These are phyloP conservation scores for Xeromyces bisporus DNA, from an alignment of 495 filamentous ascomycete species.

Conservation along the genomic window DNA sequence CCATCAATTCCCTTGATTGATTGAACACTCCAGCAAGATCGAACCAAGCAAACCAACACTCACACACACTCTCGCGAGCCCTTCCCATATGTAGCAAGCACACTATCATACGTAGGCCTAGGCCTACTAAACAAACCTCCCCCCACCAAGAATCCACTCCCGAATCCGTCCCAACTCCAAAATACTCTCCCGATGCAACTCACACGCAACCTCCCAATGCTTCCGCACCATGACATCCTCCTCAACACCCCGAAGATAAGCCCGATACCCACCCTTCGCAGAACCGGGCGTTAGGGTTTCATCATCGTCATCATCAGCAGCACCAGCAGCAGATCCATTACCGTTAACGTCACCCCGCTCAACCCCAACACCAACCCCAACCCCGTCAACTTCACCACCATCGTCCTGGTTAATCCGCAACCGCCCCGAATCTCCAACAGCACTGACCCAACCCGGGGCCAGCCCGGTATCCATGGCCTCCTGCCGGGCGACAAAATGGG, in stretches of 20 bases:
- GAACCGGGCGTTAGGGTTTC: constrained; percentile 14
- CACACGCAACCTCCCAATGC: constrained; percentile 47
- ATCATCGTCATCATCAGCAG: constrained; percentile 9
- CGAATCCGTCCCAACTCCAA: constrained; percentile 39
- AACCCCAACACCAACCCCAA: too few relatives aligned
- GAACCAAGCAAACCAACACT: too few relatives aligned
- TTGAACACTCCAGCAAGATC: too few relatives aligned
- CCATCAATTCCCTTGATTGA: too few relatives aligned
- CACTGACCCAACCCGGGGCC: constrained; percentile 37
- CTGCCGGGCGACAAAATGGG: constrained; percentile 51
- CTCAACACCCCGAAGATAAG: constrained; percentile 43
- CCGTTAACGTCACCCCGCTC: constrained; percentile 2
- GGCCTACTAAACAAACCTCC: constrained; percentile 13
- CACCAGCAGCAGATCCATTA: constrained; percentile 1
- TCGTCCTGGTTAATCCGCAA: constrained; percentile 12
- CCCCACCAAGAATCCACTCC: constrained; percentile 30
- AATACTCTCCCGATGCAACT: constrained; percentile 45
- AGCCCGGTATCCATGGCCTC: constrained; percentile 31
- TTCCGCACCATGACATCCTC: constrained; percentile 45
- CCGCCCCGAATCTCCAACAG: constrained; percentile 30
- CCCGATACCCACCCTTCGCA: constrained; percentile 29
- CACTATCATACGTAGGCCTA: too few relatives aligned
- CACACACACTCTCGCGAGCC: too few relatives aligned
- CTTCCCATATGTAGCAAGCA: too few relatives aligned
- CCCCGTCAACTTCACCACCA: constrained; percentile 7